These are phyloP conservation scores for Atkinsonella hypoxylon DNA, from an alignment of 2,329 filamentous ascomycete species.

Conservation along the genomic window DNA sequence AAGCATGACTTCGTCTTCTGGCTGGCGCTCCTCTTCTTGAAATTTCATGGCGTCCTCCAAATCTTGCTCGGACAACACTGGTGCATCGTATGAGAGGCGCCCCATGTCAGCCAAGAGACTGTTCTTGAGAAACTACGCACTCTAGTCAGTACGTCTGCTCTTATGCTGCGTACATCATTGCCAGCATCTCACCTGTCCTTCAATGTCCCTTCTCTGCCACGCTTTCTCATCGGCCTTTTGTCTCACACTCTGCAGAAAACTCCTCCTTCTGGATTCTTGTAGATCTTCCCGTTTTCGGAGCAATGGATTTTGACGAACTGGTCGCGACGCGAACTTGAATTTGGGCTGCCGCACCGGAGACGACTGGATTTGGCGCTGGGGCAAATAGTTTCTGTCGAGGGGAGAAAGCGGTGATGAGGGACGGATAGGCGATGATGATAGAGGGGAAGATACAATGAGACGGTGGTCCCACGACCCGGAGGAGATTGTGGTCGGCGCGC, in stretches of 20 bases:
- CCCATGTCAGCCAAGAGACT: constrained; percentile 21
- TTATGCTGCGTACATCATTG: neutral
- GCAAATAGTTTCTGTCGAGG: constrained; percentile 28
- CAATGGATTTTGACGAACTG: constrained; percentile 50
- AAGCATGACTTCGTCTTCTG: constrained; percentile 36
- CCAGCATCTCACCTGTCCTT: constrained; percentile 32
- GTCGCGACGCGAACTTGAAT: constrained; percentile 41
- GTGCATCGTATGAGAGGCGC: constrained; percentile 23
- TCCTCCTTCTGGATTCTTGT: constrained; percentile 50
- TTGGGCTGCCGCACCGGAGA: constrained; percentile 29
- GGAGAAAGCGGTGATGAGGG: constrained; percentile 35
- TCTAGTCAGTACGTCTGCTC: neutral
- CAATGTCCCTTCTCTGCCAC: constrained; percentile 50
- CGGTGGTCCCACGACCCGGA: constrained; percentile 31
- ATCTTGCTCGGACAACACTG: constrained; percentile 34
- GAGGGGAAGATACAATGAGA: constrained; percentile 40
- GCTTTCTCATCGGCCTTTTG: constrained; percentile 46
- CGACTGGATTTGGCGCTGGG: constrained; percentile 31
- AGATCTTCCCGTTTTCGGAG: constrained; percentile 48
- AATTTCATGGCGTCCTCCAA: constrained; percentile 37
- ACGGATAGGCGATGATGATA: constrained; percentile 47
- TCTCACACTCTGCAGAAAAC: constrained; percentile 58
- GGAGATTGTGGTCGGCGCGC: constrained; percentile 31
- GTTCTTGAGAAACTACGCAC: constrained; percentile 22
- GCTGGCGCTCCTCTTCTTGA: constrained; percentile 13